These are phyloP conservation scores for Panicum miliaceum DNA, from an alignment of 176 grass and related monocot species.

Conservation along the genomic window DNA sequence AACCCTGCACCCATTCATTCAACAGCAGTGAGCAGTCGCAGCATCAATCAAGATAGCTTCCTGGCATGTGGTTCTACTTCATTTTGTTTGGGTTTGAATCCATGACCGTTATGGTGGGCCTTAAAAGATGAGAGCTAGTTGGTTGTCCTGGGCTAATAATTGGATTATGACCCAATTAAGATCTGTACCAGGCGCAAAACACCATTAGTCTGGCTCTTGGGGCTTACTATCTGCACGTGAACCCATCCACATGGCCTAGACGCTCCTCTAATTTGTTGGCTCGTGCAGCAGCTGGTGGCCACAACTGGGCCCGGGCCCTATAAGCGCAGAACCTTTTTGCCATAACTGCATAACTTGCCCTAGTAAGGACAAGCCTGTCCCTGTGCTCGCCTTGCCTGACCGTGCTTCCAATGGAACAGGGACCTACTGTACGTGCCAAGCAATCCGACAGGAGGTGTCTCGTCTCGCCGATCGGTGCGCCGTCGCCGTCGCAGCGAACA, in stretches of 20 bases:
- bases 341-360: neutral
- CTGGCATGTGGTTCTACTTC: too few relatives aligned
- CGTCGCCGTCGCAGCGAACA: constrained; percentile 20
- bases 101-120: neutral
- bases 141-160: neutral
- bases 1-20: constrained; percentile 34
- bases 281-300: neutral
- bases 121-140: neutral
- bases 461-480: neutral
- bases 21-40: neutral
- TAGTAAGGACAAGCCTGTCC: neutral
- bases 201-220: too few relatives aligned
- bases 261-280: neutral
- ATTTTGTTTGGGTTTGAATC: neutral
- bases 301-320: neutral
- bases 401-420: constrained; percentile 24
- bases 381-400: neutral
- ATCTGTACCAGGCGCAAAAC: neutral
- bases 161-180: neutral
- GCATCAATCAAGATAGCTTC: neutral
- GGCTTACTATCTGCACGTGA: constrained; percentile 19
- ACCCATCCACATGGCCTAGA: neutral
- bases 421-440: neutral
- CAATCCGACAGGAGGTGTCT: neutral
- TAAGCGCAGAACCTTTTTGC: neutral